phyloP scores from a whole-genome alignment of 441 rosid species.

The Isatis lusitanica region DNA sequence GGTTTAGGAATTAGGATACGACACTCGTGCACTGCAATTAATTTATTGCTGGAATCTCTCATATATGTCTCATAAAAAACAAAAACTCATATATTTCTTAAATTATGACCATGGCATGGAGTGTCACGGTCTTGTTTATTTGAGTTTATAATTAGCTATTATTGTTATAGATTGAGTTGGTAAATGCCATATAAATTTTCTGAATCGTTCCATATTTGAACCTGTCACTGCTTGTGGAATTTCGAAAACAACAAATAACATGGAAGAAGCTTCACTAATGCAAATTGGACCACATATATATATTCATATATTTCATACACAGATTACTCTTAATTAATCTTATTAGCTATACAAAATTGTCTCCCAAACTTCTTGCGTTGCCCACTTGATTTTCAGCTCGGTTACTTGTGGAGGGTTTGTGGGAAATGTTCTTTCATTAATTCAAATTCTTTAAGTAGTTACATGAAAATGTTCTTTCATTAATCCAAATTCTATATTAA shows the following conservation, averaged over 20 bases:
- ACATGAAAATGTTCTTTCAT: too few relatives aligned
- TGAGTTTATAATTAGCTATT: background rate
- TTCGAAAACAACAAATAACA: background rate
- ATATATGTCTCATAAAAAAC: too few relatives aligned
- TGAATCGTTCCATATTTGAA: background rate
- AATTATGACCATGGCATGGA: background rate
- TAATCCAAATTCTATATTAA: too few relatives aligned
- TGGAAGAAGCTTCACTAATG: background rate
- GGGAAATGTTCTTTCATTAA: too few relatives aligned
- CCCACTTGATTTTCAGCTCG: background rate
- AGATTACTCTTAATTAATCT: background rate
- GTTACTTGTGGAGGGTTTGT: background rate
- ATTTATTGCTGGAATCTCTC: background rate
- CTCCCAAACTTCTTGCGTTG: background rate
- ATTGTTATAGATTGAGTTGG: constrained; percentile 2
- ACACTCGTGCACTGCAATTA: constrained; percentile 29
- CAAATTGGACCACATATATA: constrained; percentile 6
- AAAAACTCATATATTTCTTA: background rate
- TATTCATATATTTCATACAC: background rate
- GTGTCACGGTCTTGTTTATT: background rate
- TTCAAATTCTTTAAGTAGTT: too few relatives aligned
- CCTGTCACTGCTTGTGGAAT: background rate
- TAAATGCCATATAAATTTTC: background rate
- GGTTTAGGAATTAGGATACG: constrained; percentile 16
- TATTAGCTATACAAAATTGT: background rate